These are phyloP conservation scores for Amylostereum chailletii DNA, from an alignment of 1,284 basidiomycete species.

Conservation along the genomic window DNA sequence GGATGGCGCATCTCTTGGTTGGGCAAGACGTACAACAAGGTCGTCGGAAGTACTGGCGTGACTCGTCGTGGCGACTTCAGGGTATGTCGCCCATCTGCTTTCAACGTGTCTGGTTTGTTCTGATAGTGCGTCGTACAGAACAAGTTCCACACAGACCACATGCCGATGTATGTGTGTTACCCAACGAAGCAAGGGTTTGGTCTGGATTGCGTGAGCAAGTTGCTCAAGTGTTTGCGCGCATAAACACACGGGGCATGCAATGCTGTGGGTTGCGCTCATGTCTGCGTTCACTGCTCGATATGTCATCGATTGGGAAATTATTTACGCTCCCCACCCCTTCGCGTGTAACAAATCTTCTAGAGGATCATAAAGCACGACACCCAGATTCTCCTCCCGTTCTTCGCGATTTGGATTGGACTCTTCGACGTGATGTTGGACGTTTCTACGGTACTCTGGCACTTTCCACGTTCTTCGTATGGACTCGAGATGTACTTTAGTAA, in stretches of 20 bases:
- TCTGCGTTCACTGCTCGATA: no score
- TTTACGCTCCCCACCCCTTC: no score
- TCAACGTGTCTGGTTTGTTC: background rate
- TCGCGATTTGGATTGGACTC: no score
- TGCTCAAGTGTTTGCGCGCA: constrained; percentile 5
- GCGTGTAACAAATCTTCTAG: no score
- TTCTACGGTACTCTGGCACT: no score
- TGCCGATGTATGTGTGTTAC: constrained; percentile 3
- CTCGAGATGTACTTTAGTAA: no score
- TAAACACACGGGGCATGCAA: background rate
- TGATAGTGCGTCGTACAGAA: constrained; percentile 1
- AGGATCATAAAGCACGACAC: no score
- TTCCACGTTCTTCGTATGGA: no score
- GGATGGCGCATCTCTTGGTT: constrained; percentile 35
- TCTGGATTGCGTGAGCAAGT: constrained; percentile 2
- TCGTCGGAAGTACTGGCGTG: constrained; percentile 27
- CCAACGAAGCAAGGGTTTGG: constrained; percentile 1
- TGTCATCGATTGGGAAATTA: no score
- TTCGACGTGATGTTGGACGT: no score
- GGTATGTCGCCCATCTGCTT: constrained; percentile 16
- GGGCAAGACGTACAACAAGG: constrained; percentile 27
- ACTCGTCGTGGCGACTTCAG: constrained; percentile 31
- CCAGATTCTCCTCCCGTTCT: no score
- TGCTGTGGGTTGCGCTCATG: no score
- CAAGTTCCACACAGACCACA: constrained; percentile 2